These are phyloP conservation scores for Chloris gayana DNA, from an alignment of 176 grass and related monocot genomes.

Conservation along the genomic window DNA sequence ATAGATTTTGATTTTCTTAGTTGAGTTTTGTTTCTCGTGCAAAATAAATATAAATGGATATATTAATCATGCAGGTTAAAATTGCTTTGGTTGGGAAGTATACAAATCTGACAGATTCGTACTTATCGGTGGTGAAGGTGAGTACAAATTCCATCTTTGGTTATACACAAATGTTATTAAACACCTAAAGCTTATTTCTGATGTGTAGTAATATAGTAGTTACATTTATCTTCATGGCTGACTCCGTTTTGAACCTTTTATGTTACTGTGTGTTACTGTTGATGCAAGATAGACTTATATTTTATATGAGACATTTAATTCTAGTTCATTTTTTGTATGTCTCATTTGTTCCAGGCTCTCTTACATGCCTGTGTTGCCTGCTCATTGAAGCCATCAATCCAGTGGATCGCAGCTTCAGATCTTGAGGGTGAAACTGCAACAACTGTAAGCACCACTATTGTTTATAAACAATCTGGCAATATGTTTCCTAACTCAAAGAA, in stretches of 20 bases:
- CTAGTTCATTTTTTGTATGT: slow-evolving; percentile 31
- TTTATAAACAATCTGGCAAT: background rate
- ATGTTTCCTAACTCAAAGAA: slow-evolving; percentile 2
- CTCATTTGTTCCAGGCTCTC: slow-evolving; percentile 73
- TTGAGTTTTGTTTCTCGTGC: background rate
- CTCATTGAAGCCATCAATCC: slow-evolving; percentile 73
- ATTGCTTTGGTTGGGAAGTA: slow-evolving; percentile 99
- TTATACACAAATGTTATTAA: background rate
- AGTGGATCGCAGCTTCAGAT: slow-evolving; percentile 97
- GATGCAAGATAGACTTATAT: slow-evolving; percentile 11
- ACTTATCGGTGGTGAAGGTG: slow-evolving; percentile 95
- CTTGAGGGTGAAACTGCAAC: slow-evolving; percentile 86
- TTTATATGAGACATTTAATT: slow-evolving; percentile 11
- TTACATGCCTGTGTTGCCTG: slow-evolving; percentile 82
- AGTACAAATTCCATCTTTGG: background rate
- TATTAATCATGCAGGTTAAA: slow-evolving; percentile 75
- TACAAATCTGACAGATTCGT: slow-evolving; percentile 89
- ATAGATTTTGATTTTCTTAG: slow-evolving; percentile 16
- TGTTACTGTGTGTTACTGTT: background rate
- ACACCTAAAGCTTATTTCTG: background rate
- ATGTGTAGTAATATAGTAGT: background rate
- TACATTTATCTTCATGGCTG: background rate
- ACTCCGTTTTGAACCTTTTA: no score
- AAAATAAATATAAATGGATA: slow-evolving; percentile 22
- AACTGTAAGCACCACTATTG: slow-evolving; percentile 48